These are phyloP conservation scores for Talaromyces sp. DNA, from an alignment of 2,329 filamentous ascomycete species.

Conservation along the genomic window DNA sequence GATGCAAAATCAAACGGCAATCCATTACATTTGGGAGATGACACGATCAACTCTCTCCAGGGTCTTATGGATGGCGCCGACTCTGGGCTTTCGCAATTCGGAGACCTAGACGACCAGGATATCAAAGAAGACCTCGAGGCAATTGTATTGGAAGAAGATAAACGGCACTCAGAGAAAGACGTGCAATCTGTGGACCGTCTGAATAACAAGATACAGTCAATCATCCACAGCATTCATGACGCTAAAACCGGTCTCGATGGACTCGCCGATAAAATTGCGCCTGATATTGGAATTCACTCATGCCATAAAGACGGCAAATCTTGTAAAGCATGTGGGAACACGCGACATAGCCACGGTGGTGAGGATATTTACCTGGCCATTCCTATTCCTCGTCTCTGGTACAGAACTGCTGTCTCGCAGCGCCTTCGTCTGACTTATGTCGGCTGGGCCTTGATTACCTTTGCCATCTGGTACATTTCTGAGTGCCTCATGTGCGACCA, in stretches of 20 bases:
- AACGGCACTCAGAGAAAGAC: slow-evolving; percentile 10
- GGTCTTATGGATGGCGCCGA: slow-evolving; percentile 30
- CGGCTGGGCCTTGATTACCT: slow-evolving; percentile 34
- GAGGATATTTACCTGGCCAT: slow-evolving; percentile 26
- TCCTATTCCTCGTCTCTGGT: slow-evolving; percentile 33
- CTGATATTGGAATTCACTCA: slow-evolving; percentile 3
- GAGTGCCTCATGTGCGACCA: slow-evolving; percentile 46
- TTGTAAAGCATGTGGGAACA: slow-evolving; percentile 19
- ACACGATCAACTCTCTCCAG: slow-evolving; percentile 42
- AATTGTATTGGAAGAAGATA: background rate
- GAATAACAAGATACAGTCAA: slow-evolving; percentile 33
- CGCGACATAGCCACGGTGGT: slow-evolving; percentile 15
- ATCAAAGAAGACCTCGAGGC: background rate
- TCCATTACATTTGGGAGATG: slow-evolving; percentile 35
- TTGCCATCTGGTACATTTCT: slow-evolving; percentile 44
- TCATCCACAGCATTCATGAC: slow-evolving; percentile 36
- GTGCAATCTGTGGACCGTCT: slow-evolving; percentile 31
- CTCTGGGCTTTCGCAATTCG: background rate
- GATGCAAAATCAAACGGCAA: slow-evolving; percentile 34
- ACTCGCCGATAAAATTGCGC: slow-evolving; percentile 32
- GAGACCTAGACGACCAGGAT: slow-evolving; percentile 4
- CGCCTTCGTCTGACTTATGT: slow-evolving; percentile 31
- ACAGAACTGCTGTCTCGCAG: slow-evolving; percentile 20
- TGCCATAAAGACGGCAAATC: background rate
- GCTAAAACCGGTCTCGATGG: slow-evolving; percentile 35